Percentiles rank a stretch among this genome's conserved stretches.
phyloP scores from a whole-genome alignment of 2,329 filamentous ascomycete species.

The Biscogniauxia mediterranea region DNA sequence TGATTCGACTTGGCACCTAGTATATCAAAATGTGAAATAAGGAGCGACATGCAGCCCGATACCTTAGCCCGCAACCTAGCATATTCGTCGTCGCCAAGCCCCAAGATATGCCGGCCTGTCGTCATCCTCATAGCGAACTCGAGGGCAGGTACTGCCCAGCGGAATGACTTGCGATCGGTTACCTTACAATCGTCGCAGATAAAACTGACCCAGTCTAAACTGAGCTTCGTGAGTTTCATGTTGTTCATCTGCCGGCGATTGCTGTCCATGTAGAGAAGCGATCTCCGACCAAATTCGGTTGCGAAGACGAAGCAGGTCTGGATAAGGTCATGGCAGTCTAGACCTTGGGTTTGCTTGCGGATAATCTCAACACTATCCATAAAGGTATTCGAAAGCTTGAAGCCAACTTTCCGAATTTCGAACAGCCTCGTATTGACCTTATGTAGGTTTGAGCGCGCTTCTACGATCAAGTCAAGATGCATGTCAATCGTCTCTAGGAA shows the following conservation, averaged over 20 bases:
- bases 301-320: constrained; percentile 98
- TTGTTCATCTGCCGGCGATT: constrained; percentile 97
- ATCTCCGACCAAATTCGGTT: constrained; percentile 97
- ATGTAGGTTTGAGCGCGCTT: constrained; percentile 88
- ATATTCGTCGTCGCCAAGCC: constrained; percentile 85
- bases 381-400: constrained; percentile 95
- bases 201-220: constrained; percentile 96
- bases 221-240: constrained; percentile 86
- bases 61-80: constrained; percentile 80
- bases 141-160: constrained; percentile 92
- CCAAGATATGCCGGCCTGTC: constrained; percentile 87
- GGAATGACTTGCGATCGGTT: constrained; percentile 91
- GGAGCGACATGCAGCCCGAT: constrained; percentile 91
- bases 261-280: constrained; percentile 91
- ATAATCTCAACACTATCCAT: constrained; percentile 98
- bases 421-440: constrained; percentile 89
- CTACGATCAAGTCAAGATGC: constrained; percentile 84
- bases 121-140: constrained; percentile 99
- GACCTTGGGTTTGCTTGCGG: constrained; percentile 75
- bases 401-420: constrained; percentile 92
- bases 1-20: constrained; percentile 94
- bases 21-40: constrained; percentile 98
- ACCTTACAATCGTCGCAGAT: constrained; percentile 96
- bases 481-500: constrained; percentile 79
- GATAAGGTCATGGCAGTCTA: constrained; percentile 91